phyloP scores from a whole-genome alignment of 2,329 filamentous ascomycete species.

The Podosphaera fusca region DNA sequence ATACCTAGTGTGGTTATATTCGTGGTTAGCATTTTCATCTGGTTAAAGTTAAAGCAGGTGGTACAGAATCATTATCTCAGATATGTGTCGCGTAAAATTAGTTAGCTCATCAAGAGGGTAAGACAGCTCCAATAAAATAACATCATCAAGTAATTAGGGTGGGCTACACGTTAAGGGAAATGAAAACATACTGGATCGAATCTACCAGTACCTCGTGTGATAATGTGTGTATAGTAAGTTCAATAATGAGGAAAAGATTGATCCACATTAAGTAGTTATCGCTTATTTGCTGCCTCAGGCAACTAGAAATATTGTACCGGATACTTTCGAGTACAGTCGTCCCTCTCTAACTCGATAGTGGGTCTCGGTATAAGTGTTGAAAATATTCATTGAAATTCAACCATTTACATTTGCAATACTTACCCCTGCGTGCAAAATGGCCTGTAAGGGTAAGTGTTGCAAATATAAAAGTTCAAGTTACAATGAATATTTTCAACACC shows the following conservation, averaged over 20 bases:
- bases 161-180: background rate
- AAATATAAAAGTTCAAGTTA: too few species aligned
- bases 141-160: conserved; percentile 9
- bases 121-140: conserved; percentile 18
- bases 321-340: too few species aligned
- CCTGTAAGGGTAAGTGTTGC: too few species aligned
- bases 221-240: background rate
- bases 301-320: too few species aligned
- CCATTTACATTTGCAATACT: too few species aligned
- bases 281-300: background rate
- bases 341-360: too few species aligned
- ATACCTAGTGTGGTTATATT: background rate
- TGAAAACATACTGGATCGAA: conserved; percentile 40
- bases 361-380: too few species aligned
- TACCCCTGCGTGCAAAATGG: too few species aligned
- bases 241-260: background rate
- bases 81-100: conserved; percentile 14
- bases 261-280: conserved; percentile 29
- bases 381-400: too few species aligned
- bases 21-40: background rate
- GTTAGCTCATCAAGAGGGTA: conserved; percentile 15
- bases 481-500: too few species aligned
- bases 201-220: background rate
- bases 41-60: conserved; percentile 2
- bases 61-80: conserved; percentile 5